Evolutionary conservation across 306 rosid genomes (phyloP), one percentile per base, ranked within the genome.

Genomic region (Luffa aegyptiaca): DNA sequence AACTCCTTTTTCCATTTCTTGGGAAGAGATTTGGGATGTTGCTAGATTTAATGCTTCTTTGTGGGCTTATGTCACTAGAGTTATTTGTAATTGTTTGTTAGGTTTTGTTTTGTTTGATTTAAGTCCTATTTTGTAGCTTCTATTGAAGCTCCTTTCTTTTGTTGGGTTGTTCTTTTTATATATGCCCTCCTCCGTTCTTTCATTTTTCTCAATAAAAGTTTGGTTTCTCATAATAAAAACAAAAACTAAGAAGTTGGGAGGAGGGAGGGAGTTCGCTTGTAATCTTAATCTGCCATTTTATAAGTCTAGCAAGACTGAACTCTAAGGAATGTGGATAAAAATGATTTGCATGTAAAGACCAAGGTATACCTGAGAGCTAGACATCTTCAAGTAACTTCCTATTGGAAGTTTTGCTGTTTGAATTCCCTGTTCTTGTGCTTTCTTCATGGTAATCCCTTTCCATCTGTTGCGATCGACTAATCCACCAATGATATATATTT

Each of bases 331-430:
- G 52, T 7, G 39, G 1, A 68, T 8, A 39, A 56, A 20, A 33
- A 68, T 70, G 3, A 59, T 9, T 14, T 14, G 8, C 20, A 18
- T n/a, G 33, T 46, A 57, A 68, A 81, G 66, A 90, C 49, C 37
- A 77, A 68, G 62, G 7, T 74, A 55, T 91, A 95, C 97, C 96
- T 95, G 98, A 59, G 97, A 95, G 84, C 93, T 90, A 21, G 90
- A 87, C 97, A 95, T 91, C 89, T 87, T 91, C 90, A 95, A 75
- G 87, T 88, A 95, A 65, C 84, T 91, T 69, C 88, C 90, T 26
- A 95, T 93, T 1, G 97, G 99, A 56, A 95, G 97, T 71, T 90
- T 95, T 36, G 97, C 99, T 0, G 93, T 95, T 78, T 89, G 99
- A 74, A 95, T 93, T 63, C 92, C 97, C 86, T 95, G 97, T 80